Base-by-base conservation (phyloP, 176 grass and related monocot species). In the Carex scoparia region DNA sequence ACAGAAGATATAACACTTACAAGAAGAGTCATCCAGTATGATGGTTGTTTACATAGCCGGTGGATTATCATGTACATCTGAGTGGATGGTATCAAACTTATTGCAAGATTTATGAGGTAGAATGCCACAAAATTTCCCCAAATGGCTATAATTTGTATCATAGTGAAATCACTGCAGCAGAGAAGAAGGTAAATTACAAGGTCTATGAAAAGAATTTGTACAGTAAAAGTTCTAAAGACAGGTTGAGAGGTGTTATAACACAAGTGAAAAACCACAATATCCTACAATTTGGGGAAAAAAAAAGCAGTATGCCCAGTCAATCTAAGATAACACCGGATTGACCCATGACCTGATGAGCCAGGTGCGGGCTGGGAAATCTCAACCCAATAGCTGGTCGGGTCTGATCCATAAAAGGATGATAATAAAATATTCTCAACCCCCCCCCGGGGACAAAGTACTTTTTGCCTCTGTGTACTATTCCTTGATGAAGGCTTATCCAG, bases 71-170 rank as follows among this genome's bases (percentile, higher is more conserved):
- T 93, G 66, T 91, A 94, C 89, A 94, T 89, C 59, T 86, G 73
- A 86, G 86, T 61, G 31, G 75, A 86, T 61, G 95, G 92, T 69
- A 94, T 58, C 4, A 82, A 61, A 51, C 95, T 86, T 72, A 98
- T 48, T 65, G 89, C 82, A 19, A 90, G 84, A 85, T 98, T 98
- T 89, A 98, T 93, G 72, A 87, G 5, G 51, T 98, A 98, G 86
- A 94, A 98, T 7, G 89, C 90, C 74, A 93, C 42, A 63, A 98
- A 86, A 63, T 98, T 98, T 82, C 92, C 95, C 95, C 92, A 98
- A 70, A 93, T 93, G 56, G 92, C 91, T 82, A 89, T 66, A 66
- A 90, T 81, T 85, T 98, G 95, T 5, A 85, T 40, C 38, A 65
- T 87, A 51, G 95, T 94, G 86, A 94, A 94, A 42, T 89, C 91